Evolutionary conservation across 768 basidiomycete genomes (phyloP).

Genomic region (Suillus occidentalis): DNA sequence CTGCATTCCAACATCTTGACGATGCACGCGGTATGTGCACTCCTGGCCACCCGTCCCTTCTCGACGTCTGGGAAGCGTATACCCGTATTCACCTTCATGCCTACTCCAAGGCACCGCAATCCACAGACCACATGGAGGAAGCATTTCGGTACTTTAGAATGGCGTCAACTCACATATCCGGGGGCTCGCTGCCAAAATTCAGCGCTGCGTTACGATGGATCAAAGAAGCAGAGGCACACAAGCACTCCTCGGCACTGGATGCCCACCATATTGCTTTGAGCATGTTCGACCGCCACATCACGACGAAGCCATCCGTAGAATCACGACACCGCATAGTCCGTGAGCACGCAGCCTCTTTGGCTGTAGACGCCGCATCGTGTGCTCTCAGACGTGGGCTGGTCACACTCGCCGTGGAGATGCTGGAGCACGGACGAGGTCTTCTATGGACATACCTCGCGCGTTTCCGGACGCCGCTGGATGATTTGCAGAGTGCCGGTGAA

Average conservation of each 20-base stretch:
- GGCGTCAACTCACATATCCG: constrained; percentile 15
- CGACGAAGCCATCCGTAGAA: constrained; percentile 16
- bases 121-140: constrained; percentile 20
- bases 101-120: constrained; percentile 21
- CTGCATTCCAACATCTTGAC: constrained; percentile 26
- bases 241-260: constrained; percentile 29
- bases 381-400: constrained; percentile 23
- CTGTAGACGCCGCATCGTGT: constrained; percentile 28
- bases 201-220: constrained; percentile 24
- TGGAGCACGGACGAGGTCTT: constrained; percentile 34
- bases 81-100: constrained; percentile 23
- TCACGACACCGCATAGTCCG: constrained; percentile 19
- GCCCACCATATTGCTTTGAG: constrained; percentile 29
- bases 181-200: constrained; percentile 20
- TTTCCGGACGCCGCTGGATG: constrained; percentile 25
- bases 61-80: constrained; percentile 25
- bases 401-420: constrained; percentile 28
- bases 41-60: constrained; percentile 18
- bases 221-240: constrained; percentile 19
- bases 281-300: constrained; percentile 21
- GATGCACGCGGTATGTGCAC: constrained; percentile 25
- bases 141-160: constrained; percentile 27
- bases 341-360: constrained; percentile 17
- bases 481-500: constrained; percentile 22
- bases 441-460: constrained; percentile 35